Percentiles rank a stretch among this genome's conserved stretches.
Conservation (phyloP, 2,329 filamentous ascomycete species). For the Lasiodiplodia citricola region DNA sequence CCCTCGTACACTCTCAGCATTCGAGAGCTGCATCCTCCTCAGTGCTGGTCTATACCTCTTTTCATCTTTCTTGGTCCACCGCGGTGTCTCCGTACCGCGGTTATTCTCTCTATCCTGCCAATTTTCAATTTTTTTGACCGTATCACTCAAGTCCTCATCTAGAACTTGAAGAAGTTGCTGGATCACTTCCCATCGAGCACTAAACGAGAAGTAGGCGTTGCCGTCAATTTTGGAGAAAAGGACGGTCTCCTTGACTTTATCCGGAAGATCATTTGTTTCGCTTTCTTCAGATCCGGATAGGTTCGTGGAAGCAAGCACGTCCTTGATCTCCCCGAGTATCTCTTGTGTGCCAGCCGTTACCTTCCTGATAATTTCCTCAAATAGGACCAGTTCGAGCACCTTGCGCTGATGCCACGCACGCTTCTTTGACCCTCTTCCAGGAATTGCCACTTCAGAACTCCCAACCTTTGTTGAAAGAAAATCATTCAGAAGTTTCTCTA, state of each 20-base stretch:
- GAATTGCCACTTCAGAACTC: not conserved
- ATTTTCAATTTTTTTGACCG: slow-evolving; percentile 30
- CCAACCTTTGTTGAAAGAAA: too few species aligned
- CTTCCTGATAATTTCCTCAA: slow-evolving; percentile 31
- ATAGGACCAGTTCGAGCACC: slow-evolving; percentile 36
- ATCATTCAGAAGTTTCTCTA: too few species aligned
- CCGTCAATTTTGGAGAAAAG: not conserved
- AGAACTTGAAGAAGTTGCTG: slow-evolving; percentile 31
- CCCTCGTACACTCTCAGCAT: not conserved
- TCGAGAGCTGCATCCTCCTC: slow-evolving; percentile 25
- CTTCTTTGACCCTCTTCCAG: not conserved
- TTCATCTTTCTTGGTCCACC: slow-evolving; percentile 42
- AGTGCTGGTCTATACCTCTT: slow-evolving; percentile 36
- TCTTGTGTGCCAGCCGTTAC: not conserved
- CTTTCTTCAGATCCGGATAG: not conserved
- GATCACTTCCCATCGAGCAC: slow-evolving; percentile 29
- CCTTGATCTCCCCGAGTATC: not conserved
- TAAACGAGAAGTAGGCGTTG: slow-evolving; percentile 8
- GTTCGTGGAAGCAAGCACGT: not conserved
- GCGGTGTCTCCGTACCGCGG: slow-evolving; percentile 34
- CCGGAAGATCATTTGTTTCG: not conserved
- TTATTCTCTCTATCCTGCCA: slow-evolving; percentile 37
- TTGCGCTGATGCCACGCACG: slow-evolving; percentile 36
- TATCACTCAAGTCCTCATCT: slow-evolving; percentile 30
- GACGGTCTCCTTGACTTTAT: slow-evolving; percentile 23